Conservation (phyloP, 768 basidiomycete species). For the Boletellus emodensis region DNA sequence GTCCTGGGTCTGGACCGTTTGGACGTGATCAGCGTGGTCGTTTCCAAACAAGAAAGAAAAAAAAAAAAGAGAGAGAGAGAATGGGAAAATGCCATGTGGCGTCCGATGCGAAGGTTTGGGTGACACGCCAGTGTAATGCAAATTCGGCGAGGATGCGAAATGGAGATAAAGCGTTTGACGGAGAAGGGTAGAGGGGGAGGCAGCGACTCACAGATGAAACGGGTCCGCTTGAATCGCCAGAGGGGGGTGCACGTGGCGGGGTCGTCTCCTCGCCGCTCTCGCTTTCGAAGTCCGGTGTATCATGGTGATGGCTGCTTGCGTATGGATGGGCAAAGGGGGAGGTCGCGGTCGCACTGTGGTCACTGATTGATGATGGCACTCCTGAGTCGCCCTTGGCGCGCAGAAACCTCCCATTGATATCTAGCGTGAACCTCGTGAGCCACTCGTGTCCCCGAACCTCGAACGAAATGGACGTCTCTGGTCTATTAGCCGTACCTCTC, state of each 20-base stretch:
- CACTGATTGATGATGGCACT: background rate
- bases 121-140: too few relatives aligned
- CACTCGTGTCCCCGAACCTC: background rate
- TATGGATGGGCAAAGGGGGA: background rate
- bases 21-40: constrained; percentile 1
- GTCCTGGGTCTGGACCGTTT: constrained; percentile 2
- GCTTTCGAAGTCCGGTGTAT: constrained; percentile 5
- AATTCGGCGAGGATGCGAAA: too few relatives aligned
- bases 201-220: constrained; percentile 15
- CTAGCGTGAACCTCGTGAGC: constrained; percentile 14
- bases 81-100: too few relatives aligned
- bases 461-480: background rate
- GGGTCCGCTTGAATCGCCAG: too few relatives aligned
- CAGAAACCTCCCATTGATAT: background rate
- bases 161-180: too few relatives aligned
- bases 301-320: background rate
- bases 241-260: background rate
- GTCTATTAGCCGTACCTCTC: constrained; percentile 10
- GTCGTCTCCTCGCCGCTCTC: constrained; percentile 13
- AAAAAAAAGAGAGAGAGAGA: too few relatives aligned
- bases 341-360: background rate
- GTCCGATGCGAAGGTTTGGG: too few relatives aligned
- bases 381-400: constrained; percentile 7
- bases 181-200: too few relatives aligned
- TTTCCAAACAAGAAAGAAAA: too few relatives aligned